phyloP scores from a whole-genome alignment of 306 rosid species.

The Notholithocarpus densiflorus region DNA sequence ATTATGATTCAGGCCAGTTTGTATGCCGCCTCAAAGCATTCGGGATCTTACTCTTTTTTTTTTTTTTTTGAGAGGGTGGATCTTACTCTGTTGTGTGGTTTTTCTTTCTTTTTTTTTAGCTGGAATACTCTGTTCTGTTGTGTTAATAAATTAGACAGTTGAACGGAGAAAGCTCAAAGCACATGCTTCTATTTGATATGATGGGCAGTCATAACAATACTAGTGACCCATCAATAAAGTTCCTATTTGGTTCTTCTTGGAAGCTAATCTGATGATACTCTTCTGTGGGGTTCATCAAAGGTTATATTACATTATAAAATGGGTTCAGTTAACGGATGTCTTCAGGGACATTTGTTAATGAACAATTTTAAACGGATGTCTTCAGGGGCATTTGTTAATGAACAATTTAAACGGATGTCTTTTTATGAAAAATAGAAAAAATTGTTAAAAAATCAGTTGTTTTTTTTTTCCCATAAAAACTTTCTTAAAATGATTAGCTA shows the following conservation, averaged over 20 bases:
- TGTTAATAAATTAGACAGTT: background rate
- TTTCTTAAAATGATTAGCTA: too few relatives aligned
- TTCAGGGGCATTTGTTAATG: too few relatives aligned
- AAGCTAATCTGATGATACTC: background rate
- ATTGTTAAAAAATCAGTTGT: too few relatives aligned
- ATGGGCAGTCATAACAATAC: background rate
- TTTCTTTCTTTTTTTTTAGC: too few relatives aligned
- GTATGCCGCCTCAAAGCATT: conserved; percentile 9
- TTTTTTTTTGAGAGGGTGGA: too few relatives aligned
- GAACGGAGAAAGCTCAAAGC: background rate
- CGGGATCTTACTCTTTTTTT: background rate
- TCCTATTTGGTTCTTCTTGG: background rate
- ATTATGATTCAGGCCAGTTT: conserved; percentile 20
- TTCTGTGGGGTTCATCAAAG: background rate
- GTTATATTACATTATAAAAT: background rate
- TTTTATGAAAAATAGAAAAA: too few relatives aligned
- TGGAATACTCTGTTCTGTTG: too few relatives aligned
- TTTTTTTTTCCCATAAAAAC: too few relatives aligned
- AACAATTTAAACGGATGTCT: too few relatives aligned
- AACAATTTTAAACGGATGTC: too few relatives aligned
- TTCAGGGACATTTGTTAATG: too few relatives aligned
- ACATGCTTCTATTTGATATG: background rate
- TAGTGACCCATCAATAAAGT: background rate
- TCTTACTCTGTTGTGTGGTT: background rate
- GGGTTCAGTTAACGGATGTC: too few relatives aligned